Conservation (phyloP, 73 alveolate genomes). For the Durusdinium trenchii region DNA sequence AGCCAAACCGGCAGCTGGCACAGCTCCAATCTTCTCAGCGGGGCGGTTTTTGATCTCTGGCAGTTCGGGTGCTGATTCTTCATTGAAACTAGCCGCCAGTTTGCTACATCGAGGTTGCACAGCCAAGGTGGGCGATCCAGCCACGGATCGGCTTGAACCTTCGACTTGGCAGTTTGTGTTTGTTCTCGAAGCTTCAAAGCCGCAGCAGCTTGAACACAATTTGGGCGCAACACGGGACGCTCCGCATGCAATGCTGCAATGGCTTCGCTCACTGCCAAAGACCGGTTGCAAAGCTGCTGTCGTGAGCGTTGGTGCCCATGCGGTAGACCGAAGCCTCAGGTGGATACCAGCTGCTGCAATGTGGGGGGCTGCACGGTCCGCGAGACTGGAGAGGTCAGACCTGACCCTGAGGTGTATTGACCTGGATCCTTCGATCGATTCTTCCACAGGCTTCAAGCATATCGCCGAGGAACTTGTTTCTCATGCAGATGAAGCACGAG, state of each 20-base stretch:
- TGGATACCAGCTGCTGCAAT: slow-evolving; percentile 27
- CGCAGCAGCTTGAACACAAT: neutral
- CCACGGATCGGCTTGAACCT: neutral
- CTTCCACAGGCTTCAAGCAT: neutral
- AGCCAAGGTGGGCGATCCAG: slow-evolving; percentile 11
- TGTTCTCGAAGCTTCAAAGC: neutral
- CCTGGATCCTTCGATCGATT: neutral
- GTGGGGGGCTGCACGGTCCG: slow-evolving; percentile 82
- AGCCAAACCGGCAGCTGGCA: neutral
- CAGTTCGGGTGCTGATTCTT: slow-evolving; percentile 19
- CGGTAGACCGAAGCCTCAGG: neutral
- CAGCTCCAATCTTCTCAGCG: neutral
- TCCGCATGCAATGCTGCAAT: slow-evolving; percentile 43
- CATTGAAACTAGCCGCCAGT: neutral
- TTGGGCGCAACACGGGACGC: slow-evolving; percentile 1
- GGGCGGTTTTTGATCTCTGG: slow-evolving; percentile 1
- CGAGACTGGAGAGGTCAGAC: slow-evolving; percentile 23
- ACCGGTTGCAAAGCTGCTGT: slow-evolving; percentile 24
- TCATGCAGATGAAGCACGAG: neutral
- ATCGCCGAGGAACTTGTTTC: neutral
- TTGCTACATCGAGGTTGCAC: neutral
- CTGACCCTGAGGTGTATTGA: slow-evolving; percentile 22
- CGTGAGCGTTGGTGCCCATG: slow-evolving; percentile 34
- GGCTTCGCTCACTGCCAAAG: slow-evolving; percentile 45
- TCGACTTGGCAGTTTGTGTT: neutral